A percentile compares a stretch with the other conserved stretches of the same genome.
These are phyloP conservation scores for Eustoma russellianum DNA, from an alignment of 257 asterid species.

Conservation along the genomic window DNA sequence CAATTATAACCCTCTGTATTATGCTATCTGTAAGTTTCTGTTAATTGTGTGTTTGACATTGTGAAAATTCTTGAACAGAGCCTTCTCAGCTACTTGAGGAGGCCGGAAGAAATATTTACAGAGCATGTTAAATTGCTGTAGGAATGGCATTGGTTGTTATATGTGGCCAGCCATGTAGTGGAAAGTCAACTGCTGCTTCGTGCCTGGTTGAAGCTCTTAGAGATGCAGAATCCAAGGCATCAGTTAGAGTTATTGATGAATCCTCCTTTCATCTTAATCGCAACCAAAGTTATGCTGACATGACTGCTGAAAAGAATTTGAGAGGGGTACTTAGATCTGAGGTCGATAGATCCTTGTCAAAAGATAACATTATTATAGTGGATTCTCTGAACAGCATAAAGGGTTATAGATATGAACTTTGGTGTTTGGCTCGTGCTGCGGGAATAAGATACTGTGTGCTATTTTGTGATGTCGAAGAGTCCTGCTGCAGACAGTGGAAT, in stretches of 20 bases:
- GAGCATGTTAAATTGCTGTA: background rate
- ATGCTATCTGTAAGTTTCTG: too few relatives aligned
- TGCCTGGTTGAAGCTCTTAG: constrained; percentile 71
- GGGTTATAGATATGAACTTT: constrained; percentile 93
- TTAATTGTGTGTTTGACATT: too few relatives aligned
- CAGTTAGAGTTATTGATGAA: constrained; percentile 63
- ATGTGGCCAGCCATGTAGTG: constrained; percentile 97
- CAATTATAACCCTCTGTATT: too few relatives aligned
- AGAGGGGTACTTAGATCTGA: constrained; percentile 94
- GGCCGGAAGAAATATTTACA: background rate
- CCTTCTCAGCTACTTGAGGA: background rate
- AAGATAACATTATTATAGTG: constrained; percentile 62
- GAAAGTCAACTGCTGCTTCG: constrained; percentile 74
- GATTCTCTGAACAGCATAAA: constrained; percentile 94
- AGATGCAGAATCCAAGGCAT: constrained; percentile 55
- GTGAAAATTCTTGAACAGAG: background rate
- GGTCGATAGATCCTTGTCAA: constrained; percentile 80
- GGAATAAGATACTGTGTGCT: constrained; percentile 87
- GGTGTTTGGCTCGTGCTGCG: constrained; percentile 97
- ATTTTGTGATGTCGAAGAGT: constrained; percentile 60
- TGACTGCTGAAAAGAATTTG: constrained; percentile 86
- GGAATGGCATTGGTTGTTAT: constrained; percentile 95
- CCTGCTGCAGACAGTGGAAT: constrained; percentile 66
- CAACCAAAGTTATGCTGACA: constrained; percentile 68
- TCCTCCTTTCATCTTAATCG: constrained; percentile 80